Evolutionary conservation across 1,284 basidiomycete species (phyloP).

Genomic region (Malassezia cuniculi): DNA sequence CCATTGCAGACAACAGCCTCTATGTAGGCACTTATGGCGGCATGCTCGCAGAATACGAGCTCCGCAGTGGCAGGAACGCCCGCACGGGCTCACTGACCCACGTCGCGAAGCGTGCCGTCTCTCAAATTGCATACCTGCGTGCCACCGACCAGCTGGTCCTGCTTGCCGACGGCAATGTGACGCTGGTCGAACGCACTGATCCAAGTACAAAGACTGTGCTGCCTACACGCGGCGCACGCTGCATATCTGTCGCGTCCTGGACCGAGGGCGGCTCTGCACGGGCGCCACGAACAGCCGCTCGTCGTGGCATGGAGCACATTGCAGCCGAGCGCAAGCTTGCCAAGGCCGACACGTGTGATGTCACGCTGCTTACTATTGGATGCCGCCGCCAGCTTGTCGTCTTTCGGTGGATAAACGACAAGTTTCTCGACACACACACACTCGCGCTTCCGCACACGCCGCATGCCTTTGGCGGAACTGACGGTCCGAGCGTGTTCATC

Average conservation of each 20-base stretch:
- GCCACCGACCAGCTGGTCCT: slow-evolving; percentile 1
- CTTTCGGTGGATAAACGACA: slow-evolving; percentile 69
- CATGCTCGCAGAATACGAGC: slow-evolving; percentile 16
- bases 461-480: slow-evolving; percentile 55
- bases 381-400: slow-evolving; percentile 72
- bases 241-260: slow-evolving; percentile 2
- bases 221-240: neutral
- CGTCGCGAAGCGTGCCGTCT: slow-evolving; percentile 2
- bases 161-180: neutral
- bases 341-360: slow-evolving; percentile 30
- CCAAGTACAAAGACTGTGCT: too few species aligned
- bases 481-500: slow-evolving; percentile 1
- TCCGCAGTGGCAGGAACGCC: slow-evolving; percentile 9
- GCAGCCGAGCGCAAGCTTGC: slow-evolving; percentile 8
- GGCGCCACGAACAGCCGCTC: slow-evolving; percentile 3
- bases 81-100: neutral
- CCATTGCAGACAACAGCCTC: slow-evolving; percentile 10
- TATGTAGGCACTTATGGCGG: slow-evolving; percentile 28
- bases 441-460: slow-evolving; percentile 69
- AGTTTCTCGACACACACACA: slow-evolving; percentile 65
- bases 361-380: slow-evolving; percentile 70
- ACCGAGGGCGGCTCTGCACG: slow-evolving; percentile 4
- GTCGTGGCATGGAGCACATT: slow-evolving; percentile 15
- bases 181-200: neutral
- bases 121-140: slow-evolving; percentile 3